A percentile compares a stretch with the other conserved stretches of the same genome.
phyloP scores from a whole-genome alignment of 2,329 filamentous ascomycete genomes.

The Fusarium coffeatum region DNA sequence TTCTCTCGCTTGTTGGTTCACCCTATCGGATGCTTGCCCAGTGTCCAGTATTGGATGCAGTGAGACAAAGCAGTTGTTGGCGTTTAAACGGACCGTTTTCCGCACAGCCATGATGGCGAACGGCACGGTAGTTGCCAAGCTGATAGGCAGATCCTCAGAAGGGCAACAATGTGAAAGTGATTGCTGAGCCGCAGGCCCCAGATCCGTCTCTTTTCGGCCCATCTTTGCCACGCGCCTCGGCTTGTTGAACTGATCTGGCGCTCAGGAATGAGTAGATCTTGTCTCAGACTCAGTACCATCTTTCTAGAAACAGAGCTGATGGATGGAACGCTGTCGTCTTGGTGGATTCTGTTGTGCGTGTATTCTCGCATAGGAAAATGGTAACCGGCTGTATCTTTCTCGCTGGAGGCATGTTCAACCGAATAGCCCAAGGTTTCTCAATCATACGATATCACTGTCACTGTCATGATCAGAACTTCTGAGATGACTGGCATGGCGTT shows the following conservation, averaged over 20 bases:
- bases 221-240: constrained; percentile 31
- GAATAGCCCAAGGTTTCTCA: not conserved
- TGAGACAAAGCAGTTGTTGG: constrained; percentile 30
- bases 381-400: not conserved
- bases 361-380: not conserved
- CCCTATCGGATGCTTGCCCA: constrained; percentile 33
- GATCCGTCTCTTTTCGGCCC: constrained; percentile 27
- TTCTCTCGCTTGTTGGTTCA: constrained; percentile 9
- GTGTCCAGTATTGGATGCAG: not conserved
- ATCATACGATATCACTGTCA: not conserved
- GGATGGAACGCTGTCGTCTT: constrained; percentile 29
- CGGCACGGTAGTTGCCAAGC: constrained; percentile 12
- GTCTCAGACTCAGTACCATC: constrained; percentile 21
- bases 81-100: constrained; percentile 12
- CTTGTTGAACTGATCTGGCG: constrained; percentile 16
- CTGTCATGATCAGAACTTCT: not conserved
- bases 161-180: constrained; percentile 10
- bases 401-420: constrained; percentile 4
- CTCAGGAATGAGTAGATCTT: constrained; percentile 37
- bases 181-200: constrained; percentile 12
- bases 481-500: not conserved
- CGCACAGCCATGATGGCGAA: constrained; percentile 9
- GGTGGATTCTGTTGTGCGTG: not conserved
- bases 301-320: constrained; percentile 32
- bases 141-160: constrained; percentile 6